Evolutionary conservation across 2,329 filamentous ascomycete species (phyloP).

Genomic region (Clarireedia paspali): DNA sequence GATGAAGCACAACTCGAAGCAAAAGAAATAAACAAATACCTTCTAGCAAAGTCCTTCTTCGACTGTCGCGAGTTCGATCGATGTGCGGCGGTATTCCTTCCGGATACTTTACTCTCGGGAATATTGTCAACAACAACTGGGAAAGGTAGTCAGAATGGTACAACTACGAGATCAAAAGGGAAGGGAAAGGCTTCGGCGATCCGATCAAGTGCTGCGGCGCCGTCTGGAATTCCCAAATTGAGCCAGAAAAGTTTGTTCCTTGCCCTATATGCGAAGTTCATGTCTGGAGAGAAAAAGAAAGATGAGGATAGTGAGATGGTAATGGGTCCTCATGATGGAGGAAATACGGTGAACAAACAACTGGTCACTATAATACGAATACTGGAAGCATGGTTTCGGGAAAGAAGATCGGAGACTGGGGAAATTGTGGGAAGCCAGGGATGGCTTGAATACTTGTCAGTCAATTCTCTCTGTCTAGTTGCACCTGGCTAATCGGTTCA

Average conservation of each 20-base stretch:
- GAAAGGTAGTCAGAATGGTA: slow-evolving; percentile 31
- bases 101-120: slow-evolving; percentile 67
- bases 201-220: slow-evolving; percentile 10
- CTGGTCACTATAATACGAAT: slow-evolving; percentile 66
- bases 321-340: slow-evolving; percentile 83
- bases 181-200: slow-evolving; percentile 39
- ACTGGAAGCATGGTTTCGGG: slow-evolving; percentile 73
- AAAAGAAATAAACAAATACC: slow-evolving; percentile 72
- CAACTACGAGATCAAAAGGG: slow-evolving; percentile 50
- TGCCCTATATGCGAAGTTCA: slow-evolving; percentile 83
- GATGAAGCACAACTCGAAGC: slow-evolving; percentile 70
- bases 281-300: slow-evolving; percentile 91
- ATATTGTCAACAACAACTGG: slow-evolving; percentile 42
- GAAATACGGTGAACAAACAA: slow-evolving; percentile 78
- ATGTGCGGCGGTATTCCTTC: slow-evolving; percentile 81
- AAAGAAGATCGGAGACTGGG: slow-evolving; percentile 50
- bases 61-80: slow-evolving; percentile 94
- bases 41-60: slow-evolving; percentile 89
- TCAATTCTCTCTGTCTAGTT: slow-evolving; percentile 2
- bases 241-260: slow-evolving; percentile 93
- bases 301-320: slow-evolving; percentile 98
- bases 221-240: slow-evolving; percentile 43
- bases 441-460: slow-evolving; percentile 81
- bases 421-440: slow-evolving; percentile 63
- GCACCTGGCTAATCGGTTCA: slow-evolving; percentile 26